Base-by-base conservation (phyloP, 2,329 filamentous ascomycete species). In the Aspergillus luchuensis region DNA sequence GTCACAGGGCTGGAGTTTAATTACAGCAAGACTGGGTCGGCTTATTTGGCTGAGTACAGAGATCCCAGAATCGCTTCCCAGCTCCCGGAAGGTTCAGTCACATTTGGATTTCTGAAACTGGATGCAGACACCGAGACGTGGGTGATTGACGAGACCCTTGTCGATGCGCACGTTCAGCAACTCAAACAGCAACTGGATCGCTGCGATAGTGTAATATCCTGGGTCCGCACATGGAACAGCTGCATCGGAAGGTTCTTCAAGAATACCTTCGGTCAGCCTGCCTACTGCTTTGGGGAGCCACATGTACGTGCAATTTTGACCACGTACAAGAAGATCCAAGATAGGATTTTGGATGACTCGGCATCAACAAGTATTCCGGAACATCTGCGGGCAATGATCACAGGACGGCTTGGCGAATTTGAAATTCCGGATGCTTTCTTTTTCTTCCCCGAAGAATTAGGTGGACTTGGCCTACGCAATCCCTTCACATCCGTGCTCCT, bases 191-290 rank as follows among this genome's bases (percentile, higher is more conserved):
- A 81, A 56, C 72, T 81, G 0, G 63, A 70, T 1, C 69, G 71
- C 5, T 80, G 79, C 33, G 77, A 80, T 52, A 84, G 80, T 57
- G 72, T 86, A 5, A 80, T 86, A 53, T 76, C 79, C 15, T 85
- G 81, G 78, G 78, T 85, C 4, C 79, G 84, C 61, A 82, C 81
- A 0, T 85, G 82, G 78, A 85, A 85, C 65, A 82, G 76, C 47
- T 85, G 83, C 65, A 79, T 80, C 33, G 76, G 74, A 2, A 76
- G 78, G 7, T 85, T 85, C 68, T 84, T 85, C 71, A 74, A 74
- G 19, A 78, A 76, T 58, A 84, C 83, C 58, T 84, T 85, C 56
- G 82, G 80, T 3, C 76, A 79, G 59, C 77, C 82, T 1, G 78
- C 81, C 11, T 78, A 80, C 48, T 83, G 80, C 64, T 82, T 83